Evolutionary conservation across 441 rosid genomes (phyloP), one percentile per base, ranked within the genome.

Genomic region (Kokia cookei): DNA sequence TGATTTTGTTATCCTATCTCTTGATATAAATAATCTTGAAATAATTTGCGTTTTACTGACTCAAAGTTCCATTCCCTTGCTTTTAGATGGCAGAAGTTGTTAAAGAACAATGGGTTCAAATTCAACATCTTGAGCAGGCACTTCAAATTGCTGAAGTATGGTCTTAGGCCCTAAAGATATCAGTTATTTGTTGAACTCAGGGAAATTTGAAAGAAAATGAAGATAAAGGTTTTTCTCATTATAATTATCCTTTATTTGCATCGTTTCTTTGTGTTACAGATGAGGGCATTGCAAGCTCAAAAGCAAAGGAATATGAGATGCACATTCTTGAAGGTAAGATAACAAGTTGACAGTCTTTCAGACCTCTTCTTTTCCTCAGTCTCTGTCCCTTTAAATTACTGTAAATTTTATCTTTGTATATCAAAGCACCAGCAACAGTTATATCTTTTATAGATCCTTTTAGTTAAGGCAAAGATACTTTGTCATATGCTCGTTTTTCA

Each of bases 71-170:
- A 67, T 73, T 70, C 7, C 48, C 50, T 68, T 75, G 60, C 47
- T 65, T 77, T 43, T 82, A 93, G 99, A 86, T 86, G 90, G 77
- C 57, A 8, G 94, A 84, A 76, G 71, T 86, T 73, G 88, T 94
- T 70, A 82, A 90, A 6, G 97, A 93, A 72, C 92, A 71, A 73
- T 94, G 98, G 98, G 88, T 91, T 83, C 98, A 89, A 77, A 80
- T 94, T 79, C 97, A 90, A 79, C 94, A 88, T 77, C 86, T 93
- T 77, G 94, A 90, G 87, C 98, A 89, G 86, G 97, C 94, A 71
- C 84, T 85, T 73, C 84, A 73, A 5, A 75, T 84, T 69, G 63
- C 80, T 63, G 43, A 86, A 72, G 86, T 84, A 79, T 65, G 45
- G 22, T 55, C 60, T 69, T 24, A 37, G 12, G 26, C 17, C 45